phyloP scores from a whole-genome alignment of 495 filamentous ascomycete genomes.

The Aspergillus biplanus region DNA sequence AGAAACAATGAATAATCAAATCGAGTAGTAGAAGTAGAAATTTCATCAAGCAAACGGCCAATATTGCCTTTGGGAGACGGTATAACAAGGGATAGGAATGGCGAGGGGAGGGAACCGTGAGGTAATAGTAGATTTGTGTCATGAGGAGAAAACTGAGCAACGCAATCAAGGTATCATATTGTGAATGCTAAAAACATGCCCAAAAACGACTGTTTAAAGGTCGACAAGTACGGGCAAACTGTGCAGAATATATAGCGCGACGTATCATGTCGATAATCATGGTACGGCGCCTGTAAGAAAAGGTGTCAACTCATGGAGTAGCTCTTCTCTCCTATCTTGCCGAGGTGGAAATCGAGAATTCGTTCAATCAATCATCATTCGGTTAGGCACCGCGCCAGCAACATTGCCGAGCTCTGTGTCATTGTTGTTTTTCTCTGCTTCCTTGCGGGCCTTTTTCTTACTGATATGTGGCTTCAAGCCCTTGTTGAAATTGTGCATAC shows the following conservation, averaged over 20 bases:
- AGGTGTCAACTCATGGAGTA: neutral
- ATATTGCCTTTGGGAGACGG: constrained; percentile 22
- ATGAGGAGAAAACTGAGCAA: constrained; percentile 30
- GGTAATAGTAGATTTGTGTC: constrained; percentile 34
- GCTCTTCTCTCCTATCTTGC: constrained; percentile 11
- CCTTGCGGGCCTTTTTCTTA: constrained; percentile 59
- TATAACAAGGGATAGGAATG: constrained; percentile 32
- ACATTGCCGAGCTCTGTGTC: constrained; percentile 68
- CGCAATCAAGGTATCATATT: constrained; percentile 45
- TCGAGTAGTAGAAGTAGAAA: constrained; percentile 1
- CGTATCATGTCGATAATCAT: constrained; percentile 5
- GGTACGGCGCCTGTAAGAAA: neutral
- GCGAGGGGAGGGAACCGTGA: constrained; percentile 21
- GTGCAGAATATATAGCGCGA: constrained; percentile 21
- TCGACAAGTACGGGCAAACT: constrained; percentile 15
- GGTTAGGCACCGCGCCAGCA: constrained; percentile 54
- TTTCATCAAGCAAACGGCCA: constrained; percentile 27
- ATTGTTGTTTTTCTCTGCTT: constrained; percentile 80
- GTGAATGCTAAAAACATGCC: constrained; percentile 32
- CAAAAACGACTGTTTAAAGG: constrained; percentile 30
- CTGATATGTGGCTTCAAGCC: constrained; percentile 87
- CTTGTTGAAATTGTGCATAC: constrained; percentile 87
- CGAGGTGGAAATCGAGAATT: neutral
- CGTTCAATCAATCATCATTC: constrained; percentile 88
- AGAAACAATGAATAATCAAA: constrained; percentile 14